Evolutionary conservation across 805 yeast genomes (phyloP).

Genomic region (Komagataella ulmi): DNA sequence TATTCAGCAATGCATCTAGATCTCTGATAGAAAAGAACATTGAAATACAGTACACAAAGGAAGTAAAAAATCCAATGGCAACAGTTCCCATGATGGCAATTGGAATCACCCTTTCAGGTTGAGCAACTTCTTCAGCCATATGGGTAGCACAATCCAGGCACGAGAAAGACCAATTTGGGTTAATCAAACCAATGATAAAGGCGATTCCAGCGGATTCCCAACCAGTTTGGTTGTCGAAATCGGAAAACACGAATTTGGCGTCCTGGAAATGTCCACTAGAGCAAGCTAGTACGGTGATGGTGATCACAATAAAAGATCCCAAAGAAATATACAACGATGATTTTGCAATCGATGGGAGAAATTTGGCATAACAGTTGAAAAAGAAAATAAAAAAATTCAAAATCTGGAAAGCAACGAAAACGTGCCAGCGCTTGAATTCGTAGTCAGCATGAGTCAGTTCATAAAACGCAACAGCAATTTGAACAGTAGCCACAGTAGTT

Average conservation of each 20-base stretch:
- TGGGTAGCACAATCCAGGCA: conserved; percentile 64
- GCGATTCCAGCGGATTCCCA: conserved; percentile 49
- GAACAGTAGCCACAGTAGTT: conserved; percentile 39
- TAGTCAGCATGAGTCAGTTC: conserved; percentile 15
- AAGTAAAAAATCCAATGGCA: conserved; percentile 51
- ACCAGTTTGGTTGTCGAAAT: conserved; percentile 43
- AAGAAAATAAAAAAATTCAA: conserved; percentile 26
- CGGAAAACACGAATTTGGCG: conserved; percentile 38
- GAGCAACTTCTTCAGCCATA: conserved; percentile 50
- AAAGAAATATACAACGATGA: conserved; percentile 39
- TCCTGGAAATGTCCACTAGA: conserved; percentile 37
- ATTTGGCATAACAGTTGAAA: conserved; percentile 37
- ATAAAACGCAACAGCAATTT: conserved; percentile 37
- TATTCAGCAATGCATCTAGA: conserved; percentile 29
- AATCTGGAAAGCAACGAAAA: conserved; percentile 34
- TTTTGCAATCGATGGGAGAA: conserved; percentile 36
- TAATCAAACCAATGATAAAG: conserved; percentile 55
- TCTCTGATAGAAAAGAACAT: conserved; percentile 49
- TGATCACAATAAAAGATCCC: conserved; percentile 36
- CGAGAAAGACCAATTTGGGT: conserved; percentile 58
- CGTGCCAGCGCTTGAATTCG: conserved; percentile 35
- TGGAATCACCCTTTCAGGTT: conserved; percentile 48
- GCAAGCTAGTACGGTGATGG: conserved; percentile 37
- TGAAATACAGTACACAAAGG: conserved; percentile 36
- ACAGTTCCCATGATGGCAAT: conserved; percentile 50